Evolutionary conservation across 2,329 filamentous ascomycete genomes (phyloP), one percentile per base, ranked within the genome.

Genomic region (Endocalyx cinctus): DNA sequence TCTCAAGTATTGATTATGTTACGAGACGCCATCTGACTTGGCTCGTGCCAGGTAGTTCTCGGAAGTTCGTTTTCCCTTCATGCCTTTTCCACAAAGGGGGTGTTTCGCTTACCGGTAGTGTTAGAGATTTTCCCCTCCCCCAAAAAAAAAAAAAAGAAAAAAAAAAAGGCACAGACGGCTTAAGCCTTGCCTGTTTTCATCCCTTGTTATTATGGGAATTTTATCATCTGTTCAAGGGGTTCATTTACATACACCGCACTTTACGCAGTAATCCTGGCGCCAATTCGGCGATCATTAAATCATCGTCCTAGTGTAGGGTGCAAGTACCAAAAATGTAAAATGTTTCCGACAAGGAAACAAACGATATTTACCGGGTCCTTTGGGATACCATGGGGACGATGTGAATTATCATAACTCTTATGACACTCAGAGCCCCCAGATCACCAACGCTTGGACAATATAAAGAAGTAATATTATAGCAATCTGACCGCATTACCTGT

Each of bases 71-170:
- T 45, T 37, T 34, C 45, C 37, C 41, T 46, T 42, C 28, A 46
- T 45, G 42, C 43, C 42, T 43, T 45, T 30, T 28, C 32, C 43
- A 47, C 38, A n/a, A n/a, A n/a, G 40, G 45, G 35, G 38, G 29
- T 43, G 44, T 43, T 47, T 44, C 34, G 42, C 34, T 45, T 42
- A 38, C 41, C 42, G 40, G 37, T 26, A 29, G 45, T 47, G 34
- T 43, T 42, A 48, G 41, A 34, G 42, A 37, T 19, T 30, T 31
- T n/a, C n/a, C n/a, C n/a, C 39, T n/a, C n/a, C n/a, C n/a, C n/a
- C n/a, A n/a, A n/a, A n/a, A n/a, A n/a, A n/a, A n/a, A n/a, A n/a
- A n/a, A 49, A 44, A 45, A 43, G 31, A 34, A 34, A n/a, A 27
- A 15, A 34, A 29, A 26, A 36, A 37, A 31, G 33, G 29, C 29